Evolutionary conservation across 1,284 basidiomycete genomes (phyloP), one percentile per base, ranked within the genome.

Genomic region (Mycena sp.): DNA sequence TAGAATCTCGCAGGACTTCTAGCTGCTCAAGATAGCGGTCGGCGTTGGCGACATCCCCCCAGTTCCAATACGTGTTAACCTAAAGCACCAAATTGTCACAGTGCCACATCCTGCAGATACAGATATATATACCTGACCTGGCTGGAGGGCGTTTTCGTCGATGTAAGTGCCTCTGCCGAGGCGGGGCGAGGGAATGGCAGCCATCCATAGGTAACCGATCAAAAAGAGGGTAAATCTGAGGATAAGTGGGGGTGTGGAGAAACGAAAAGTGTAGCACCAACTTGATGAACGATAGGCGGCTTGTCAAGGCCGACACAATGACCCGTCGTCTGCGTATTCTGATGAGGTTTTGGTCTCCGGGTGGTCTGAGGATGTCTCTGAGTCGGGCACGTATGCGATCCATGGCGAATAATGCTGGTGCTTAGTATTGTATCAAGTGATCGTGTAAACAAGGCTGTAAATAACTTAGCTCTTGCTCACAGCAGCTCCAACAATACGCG

Each of bases 81-180:
- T 96, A 67, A n/a, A 28, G 16, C 17, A 35, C 9, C n/a, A n/a
- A n/a, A n/a, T n/a, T n/a, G n/a, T n/a, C n/a, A n/a, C n/a, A n/a
- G n/a, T n/a, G n/a, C n/a, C n/a, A n/a, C n/a, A n/a, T 45, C n/a
- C 19, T 41, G 25, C 17, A 26, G 6, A 51, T 35, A 11, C 25
- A 26, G 38, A 21, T 44, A n/a, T 23, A n/a, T 23, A 30, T 26
- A 95, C 95, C 80, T 96, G 93, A 3, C 86, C 90, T 5, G 96
- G 95, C 72, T 95, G 93, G 26, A 98, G 79, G 0, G 96, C 96
- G 76, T 98, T 96, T 80, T 98, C 96, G 74, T 96, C 94, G 48
- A 96, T 91, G 74, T 94, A 96, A 17, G 89, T 92, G 5, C 78
- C 74, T 70, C 89, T 84, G 17, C 89, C 90, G 4, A 96, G 81